phyloP scores from a whole-genome alignment of 352 stramenopile species.

The Phytophthora agathidicida region DNA sequence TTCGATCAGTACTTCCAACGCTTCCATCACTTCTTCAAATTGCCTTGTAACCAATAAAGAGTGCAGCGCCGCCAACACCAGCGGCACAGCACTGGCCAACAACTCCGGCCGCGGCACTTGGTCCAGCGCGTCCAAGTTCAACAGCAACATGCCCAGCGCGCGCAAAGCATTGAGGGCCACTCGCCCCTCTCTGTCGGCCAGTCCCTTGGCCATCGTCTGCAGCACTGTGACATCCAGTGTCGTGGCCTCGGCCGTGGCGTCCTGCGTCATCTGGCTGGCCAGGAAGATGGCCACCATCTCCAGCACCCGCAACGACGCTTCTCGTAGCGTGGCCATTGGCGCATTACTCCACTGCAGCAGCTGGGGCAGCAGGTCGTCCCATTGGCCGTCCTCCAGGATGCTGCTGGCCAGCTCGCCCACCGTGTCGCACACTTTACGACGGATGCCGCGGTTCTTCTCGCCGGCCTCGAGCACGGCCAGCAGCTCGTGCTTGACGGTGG shows the following conservation, averaged over 20 bases:
- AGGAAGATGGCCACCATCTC: conserved; percentile 87
- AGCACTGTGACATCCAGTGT: conserved; percentile 61
- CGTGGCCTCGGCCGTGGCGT: conserved; percentile 27
- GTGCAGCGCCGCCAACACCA: conserved; percentile 64
- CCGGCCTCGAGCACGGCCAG: conserved; percentile 59
- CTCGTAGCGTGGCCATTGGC: conserved; percentile 56
- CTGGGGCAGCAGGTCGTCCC: conserved; percentile 73
- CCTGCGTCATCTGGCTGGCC: conserved; percentile 53
- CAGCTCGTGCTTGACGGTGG: conserved; percentile 63
- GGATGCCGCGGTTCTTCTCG: conserved; percentile 78
- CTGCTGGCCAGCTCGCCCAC: conserved; percentile 81
- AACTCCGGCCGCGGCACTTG: conserved; percentile 60
- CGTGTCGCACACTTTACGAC: conserved; percentile 84
- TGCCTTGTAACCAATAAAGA: conserved; percentile 53
- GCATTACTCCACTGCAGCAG: conserved; percentile 67
- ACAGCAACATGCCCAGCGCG: conserved; percentile 73
- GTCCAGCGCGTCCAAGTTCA: conserved; percentile 72
- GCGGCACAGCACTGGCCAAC: conserved; percentile 51
- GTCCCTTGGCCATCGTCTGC: conserved; percentile 50
- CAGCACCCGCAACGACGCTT: conserved; percentile 74
- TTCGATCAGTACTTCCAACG: conserved; percentile 84
- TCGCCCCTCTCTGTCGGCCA: conserved; percentile 62
- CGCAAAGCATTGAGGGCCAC: conserved; percentile 77
- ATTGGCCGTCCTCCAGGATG: conserved; percentile 83
- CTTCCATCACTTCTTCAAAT: conserved; percentile 80